A percentile compares a stretch with the other conserved stretches of the same genome.
Conservation (phyloP, 352 stramenopile species). For the Pythium aphanidermatum region DNA sequence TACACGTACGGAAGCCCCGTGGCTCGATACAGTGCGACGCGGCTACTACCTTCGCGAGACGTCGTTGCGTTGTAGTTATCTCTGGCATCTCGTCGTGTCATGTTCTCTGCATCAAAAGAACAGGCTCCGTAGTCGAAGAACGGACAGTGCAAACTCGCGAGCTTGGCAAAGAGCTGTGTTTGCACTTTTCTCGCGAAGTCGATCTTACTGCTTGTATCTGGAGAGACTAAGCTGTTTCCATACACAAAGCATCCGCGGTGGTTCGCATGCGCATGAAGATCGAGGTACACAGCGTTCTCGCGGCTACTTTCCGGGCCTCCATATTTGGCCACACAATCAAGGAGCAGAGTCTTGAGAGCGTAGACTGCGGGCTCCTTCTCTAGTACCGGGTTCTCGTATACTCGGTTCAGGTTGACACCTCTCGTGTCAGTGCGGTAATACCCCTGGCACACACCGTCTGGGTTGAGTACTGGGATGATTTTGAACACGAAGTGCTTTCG, state of each 20-base stretch:
- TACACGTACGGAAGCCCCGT: conserved; percentile 79
- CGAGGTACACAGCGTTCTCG: conserved; percentile 69
- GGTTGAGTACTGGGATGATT: conserved; percentile 82
- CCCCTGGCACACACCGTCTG: conserved; percentile 80
- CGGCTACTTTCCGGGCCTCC: conserved; percentile 16
- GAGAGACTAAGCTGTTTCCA: conserved; percentile 65
- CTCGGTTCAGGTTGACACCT: conserved; percentile 88
- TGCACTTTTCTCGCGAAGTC: conserved; percentile 44
- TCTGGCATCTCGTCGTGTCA: conserved; percentile 54
- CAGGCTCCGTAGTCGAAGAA: conserved; percentile 87
- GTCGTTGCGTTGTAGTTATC: conserved; percentile 48
- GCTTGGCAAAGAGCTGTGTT: conserved; percentile 79
- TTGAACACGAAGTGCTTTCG: conserved; percentile 68
- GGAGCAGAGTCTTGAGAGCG: conserved; percentile 47
- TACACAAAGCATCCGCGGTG: conserved; percentile 90
- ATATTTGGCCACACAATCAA: conserved; percentile 26
- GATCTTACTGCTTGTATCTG: conserved; percentile 5
- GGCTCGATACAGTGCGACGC: conserved; percentile 68
- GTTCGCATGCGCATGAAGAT: conserved; percentile 88
- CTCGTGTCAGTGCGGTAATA: conserved; percentile 84
- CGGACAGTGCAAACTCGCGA: conserved; percentile 59
- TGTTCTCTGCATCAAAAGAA: conserved; percentile 81
- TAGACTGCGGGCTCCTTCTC: conserved; percentile 59
- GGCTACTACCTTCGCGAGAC: conserved; percentile 60
- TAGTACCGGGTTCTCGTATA: conserved; percentile 59